A percentile compares a stretch with the other conserved stretches of the same genome.
These are phyloP conservation scores for Akebia trifoliata DNA, from an alignment of 164 flowering plant species.

Conservation along the genomic window DNA sequence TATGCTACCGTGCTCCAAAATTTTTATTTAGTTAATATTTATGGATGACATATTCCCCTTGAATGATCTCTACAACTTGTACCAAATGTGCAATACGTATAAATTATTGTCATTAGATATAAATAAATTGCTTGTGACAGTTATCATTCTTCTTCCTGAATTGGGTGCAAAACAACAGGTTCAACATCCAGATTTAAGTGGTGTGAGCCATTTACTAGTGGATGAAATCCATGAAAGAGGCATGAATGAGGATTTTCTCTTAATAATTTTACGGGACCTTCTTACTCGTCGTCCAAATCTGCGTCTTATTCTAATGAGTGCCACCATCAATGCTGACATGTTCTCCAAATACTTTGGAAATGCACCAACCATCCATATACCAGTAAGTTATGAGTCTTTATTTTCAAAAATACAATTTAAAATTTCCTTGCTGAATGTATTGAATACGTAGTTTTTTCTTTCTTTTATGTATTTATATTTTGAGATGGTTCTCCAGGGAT, in stretches of 20 bases:
- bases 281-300: conserved; percentile 89
- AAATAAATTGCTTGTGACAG: no score
- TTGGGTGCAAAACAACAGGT: conserved; percentile 44
- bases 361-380: conserved; percentile 87
- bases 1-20: no score
- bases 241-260: conserved; percentile 90
- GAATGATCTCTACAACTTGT: no score
- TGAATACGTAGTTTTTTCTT: not conserved
- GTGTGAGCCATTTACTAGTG: conserved; percentile 85
- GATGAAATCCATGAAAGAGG: conserved; percentile 99
- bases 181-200: conserved; percentile 70
- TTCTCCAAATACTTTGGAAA: conserved; percentile 86
- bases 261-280: conserved; percentile 83
- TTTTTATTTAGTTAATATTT: no score
- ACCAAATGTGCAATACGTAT: no score
- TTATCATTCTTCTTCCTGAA: conserved; percentile 2
- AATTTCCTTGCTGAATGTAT: not conserved
- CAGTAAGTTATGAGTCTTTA: conserved; percentile 37
- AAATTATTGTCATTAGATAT: no score
- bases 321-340: conserved; percentile 89
- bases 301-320: conserved; percentile 92
- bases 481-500: conserved; percentile 48
- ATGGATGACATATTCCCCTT: no score
- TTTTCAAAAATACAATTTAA: not conserved
- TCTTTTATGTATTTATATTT: not conserved